Conservation (phyloP, 2,329 filamentous ascomycete species). For the Cadophora sp. region DNA sequence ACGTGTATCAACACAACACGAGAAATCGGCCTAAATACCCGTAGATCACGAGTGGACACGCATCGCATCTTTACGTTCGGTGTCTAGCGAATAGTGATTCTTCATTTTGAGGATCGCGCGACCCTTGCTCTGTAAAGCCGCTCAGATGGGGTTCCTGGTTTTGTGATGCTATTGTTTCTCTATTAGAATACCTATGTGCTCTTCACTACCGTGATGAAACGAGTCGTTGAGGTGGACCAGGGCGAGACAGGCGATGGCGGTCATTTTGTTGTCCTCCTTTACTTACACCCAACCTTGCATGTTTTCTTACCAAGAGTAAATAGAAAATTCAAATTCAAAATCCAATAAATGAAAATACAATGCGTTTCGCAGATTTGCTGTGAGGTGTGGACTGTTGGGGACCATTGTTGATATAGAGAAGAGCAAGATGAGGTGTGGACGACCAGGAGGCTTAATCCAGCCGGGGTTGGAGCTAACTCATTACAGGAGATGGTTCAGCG, state of each 20-base stretch:
- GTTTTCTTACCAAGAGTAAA: background rate
- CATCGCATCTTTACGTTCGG: background rate
- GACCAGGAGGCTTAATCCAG: background rate
- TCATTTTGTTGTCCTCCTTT: constrained; percentile 15
- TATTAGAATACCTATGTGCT: background rate
- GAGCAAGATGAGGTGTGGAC: background rate
- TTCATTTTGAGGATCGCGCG: constrained; percentile 8
- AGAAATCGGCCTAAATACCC: constrained; percentile 74
- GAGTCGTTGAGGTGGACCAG: background rate
- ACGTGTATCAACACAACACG: constrained; percentile 89
- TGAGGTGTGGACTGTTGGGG: background rate
- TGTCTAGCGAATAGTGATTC: background rate
- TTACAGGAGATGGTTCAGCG: background rate
- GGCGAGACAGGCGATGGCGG: constrained; percentile 16
- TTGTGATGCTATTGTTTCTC: constrained; percentile 1
- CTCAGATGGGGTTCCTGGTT: background rate
- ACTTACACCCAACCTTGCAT: constrained; percentile 8
- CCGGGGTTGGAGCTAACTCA: background rate
- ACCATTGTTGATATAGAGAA: background rate
- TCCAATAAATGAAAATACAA: background rate
- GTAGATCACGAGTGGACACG: background rate
- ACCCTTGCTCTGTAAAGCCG: constrained; percentile 16
- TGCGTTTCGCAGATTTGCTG: background rate
- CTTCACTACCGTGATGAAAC: background rate
- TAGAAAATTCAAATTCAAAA: background rate